These are phyloP conservation scores for Bacterosira constricta DNA, from an alignment of 108 stramenopile genomes.

Conservation along the genomic window DNA sequence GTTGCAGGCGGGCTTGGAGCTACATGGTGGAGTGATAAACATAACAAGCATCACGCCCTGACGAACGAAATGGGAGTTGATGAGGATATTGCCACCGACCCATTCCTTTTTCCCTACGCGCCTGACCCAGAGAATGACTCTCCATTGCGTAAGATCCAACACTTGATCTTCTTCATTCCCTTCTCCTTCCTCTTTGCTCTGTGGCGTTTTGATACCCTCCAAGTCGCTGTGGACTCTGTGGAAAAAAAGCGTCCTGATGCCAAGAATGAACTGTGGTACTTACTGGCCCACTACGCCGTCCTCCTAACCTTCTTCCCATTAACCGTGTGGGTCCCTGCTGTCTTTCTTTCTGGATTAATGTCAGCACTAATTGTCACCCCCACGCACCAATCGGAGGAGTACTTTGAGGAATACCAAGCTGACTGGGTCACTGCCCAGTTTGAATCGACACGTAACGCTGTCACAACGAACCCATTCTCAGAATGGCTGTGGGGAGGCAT, in stretches of 20 bases:
- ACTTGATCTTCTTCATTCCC: slow-evolving; percentile 80
- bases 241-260: slow-evolving; percentile 72
- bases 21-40: slow-evolving; percentile 89
- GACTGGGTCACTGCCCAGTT: slow-evolving; percentile 94
- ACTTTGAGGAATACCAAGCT: slow-evolving; percentile 83
- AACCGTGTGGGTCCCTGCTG: slow-evolving; percentile 80
- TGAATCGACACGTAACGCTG: slow-evolving; percentile 88
- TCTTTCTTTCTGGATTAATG: slow-evolving; percentile 87
- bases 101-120: slow-evolving; percentile 87
- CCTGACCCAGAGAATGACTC: slow-evolving; percentile 84
- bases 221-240: slow-evolving; percentile 75
- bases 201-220: slow-evolving; percentile 88
- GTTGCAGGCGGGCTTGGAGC: slow-evolving; percentile 77
- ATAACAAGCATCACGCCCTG: slow-evolving; percentile 90
- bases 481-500: slow-evolving; percentile 96
- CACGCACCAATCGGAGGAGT: slow-evolving; percentile 92
- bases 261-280: slow-evolving; percentile 69
- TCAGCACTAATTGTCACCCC: slow-evolving; percentile 93
- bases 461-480: slow-evolving; percentile 82
- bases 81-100: slow-evolving; percentile 93
- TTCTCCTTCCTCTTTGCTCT: slow-evolving; percentile 88
- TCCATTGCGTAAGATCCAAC: slow-evolving; percentile 91
- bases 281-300: slow-evolving; percentile 80
- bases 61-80: slow-evolving; percentile 94
- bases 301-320: slow-evolving; percentile 77